Base-by-base conservation (phyloP, 495 filamentous ascomycete genomes). In the Podospora comata region DNA sequence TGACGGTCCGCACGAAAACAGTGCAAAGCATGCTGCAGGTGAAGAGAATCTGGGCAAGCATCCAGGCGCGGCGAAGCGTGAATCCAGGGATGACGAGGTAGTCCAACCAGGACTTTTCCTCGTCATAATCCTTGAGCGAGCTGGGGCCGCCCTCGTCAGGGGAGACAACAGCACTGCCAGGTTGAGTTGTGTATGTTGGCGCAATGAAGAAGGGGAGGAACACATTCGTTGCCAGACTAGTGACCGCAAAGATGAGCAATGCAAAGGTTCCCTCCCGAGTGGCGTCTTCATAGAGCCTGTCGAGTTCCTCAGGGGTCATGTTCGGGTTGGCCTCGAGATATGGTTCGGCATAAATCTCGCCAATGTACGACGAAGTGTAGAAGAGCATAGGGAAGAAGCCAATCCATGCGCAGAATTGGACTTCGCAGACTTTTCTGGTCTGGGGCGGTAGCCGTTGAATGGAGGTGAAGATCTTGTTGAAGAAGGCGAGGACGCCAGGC, bases 351-450 rank as follows among this genome's bases (percentile, higher is more conserved):
- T 96, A 95, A 64, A 96, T 89, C 76, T 97, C 92, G 64, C 90
- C 93, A 72, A 97, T 89, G 76, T 93, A 97, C 30, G 91, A 95
- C 1, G 92, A 95, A 6, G 92, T 90, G 80, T 97, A 97, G 79
- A 94, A 97, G 0, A 97, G 83, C 80, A 96, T 94, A 19, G 93
- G 93, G 73, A 97, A 97, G 90, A 93, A 97, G 67, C 91, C 93
- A 70, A 96, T 89, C 93, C 93, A 97, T 28, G 91, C 91, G 66
- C 90, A 92, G 73, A 97, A 86, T 76, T 97, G 92, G 0, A 95
- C 92, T 69, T 91, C 81, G 77, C 93, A 97, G 68, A 97, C 91
- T 71, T 88, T 89, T 23, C 85, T 81, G 71, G 93, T 92, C 74
- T 96, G 91, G 2, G 88, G 87, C 0, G 93, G 92, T 3, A 97